Evolutionary conservation across 2,329 filamentous ascomycete genomes (phyloP), one percentile per base, ranked within the genome.

Genomic region (Ophiocordyceps sinensis): DNA sequence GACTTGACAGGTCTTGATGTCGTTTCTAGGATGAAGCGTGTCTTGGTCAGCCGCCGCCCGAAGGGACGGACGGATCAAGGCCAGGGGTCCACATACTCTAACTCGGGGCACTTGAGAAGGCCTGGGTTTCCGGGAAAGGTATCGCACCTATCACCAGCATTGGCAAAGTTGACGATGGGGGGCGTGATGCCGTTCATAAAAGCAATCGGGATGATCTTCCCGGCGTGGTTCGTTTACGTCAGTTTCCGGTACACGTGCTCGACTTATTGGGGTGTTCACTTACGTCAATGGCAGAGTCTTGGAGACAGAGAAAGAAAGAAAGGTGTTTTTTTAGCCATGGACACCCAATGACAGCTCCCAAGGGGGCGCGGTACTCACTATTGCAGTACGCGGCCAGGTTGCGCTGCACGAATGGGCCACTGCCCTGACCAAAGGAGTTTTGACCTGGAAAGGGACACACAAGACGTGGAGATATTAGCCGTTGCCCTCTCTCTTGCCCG

Each of bases 161-260:
- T 80, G 41, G 79, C 72, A 51, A 85, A 79, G 58, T 85, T 81
- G 43, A 78, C 60, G 34, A 66, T 63, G 0, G 71, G 66, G 3
- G 65, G 63, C 14, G 67, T 68, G 46, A 84, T 70, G 38, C 64
- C 66, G 39, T 70, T 68, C 42, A 83, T 51, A 52, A 85, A 85
- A 2, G 78, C 70, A 39, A 85, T 51, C 2, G 75, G 72, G 40
- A 85, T 77, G 43, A 82, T 70, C 45, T 50, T 4, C 17, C 17
- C 6, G 14, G 14, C 32, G 7, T 34, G 15, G 32, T 15, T 15
- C n/a, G 14, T 15, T 9, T 4, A 17, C 14, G 9, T 14, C 8
- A 14, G 14, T 9, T 15, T 17, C 11, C 29, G 29, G 29, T 3
- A 31, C 29, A 31, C 11, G 3, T 23, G 23, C 23, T 23, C 23